Evolutionary conservation across 2,329 filamentous ascomycete genomes (phyloP), one percentile per base, ranked within the genome.

Genomic region (Cylindrodendrum hubeiense): DNA sequence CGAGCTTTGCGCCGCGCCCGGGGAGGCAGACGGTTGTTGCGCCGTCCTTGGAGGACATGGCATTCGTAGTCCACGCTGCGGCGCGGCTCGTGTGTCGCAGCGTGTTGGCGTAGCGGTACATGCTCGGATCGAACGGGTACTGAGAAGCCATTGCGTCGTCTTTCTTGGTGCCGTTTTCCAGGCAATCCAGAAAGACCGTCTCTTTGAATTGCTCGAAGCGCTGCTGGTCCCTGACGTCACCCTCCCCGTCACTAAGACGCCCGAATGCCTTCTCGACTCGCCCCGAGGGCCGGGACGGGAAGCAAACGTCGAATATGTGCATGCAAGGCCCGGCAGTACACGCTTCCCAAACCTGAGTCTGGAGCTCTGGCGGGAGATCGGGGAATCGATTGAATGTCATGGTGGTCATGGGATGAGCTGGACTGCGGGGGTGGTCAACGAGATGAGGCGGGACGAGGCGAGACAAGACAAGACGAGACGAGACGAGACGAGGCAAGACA

Each of bases 251-350:
- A 6, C 10, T n/a, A 2, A n/a, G 39, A 15, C n/a, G 9, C 30
- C 60, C 49, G n/a, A 71, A 72, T 1, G 67, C 71, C 3, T 44
- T 63, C 28, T 65, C 66, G 15, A 60, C 51, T 10, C 71, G 60
- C 2, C 19, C 50, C 0, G 62, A 59, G 7, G 64, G 60, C 66
- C 72, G 70, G 3, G 71, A 73, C 6, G 75, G 70, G 51, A 69
- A 77, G 26, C 72, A 77, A 4, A 76, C 69, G 28, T 77, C 73
- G 9, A 77, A 74, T 21, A 76, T 24, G 24, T 77, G 73, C 68
- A 77, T 76, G 7, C 71, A 68, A 12, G 74, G 67, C 0, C 67
- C 70, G 2, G 64, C 28, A 2, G 58, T 50, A 46, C 68, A 71
- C 4, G 57, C 22, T 13, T 75, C 68, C 73, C 71, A 75, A 43